Evolutionary conservation across 1,284 basidiomycete species (phyloP), one percentile per base, ranked within the genome.

Genomic region (Irpex rosettiformis): DNA sequence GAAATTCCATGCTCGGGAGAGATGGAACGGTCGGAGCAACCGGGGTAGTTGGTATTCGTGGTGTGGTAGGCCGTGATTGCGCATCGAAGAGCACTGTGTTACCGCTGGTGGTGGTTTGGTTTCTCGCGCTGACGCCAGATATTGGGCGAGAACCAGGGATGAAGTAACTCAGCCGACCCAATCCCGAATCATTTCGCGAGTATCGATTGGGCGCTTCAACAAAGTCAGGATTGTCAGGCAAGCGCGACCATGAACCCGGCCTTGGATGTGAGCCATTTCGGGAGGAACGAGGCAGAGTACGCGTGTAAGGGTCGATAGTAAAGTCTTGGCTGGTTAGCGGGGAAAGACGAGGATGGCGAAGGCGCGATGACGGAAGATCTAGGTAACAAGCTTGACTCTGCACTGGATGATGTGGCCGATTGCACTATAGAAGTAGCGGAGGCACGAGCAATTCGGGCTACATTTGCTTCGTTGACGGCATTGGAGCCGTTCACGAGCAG

Each of bases 41-140:
- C 6, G 68, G 67, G 59, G 68, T 84, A 2, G 69, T 75, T 25
- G 81, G 48, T 27, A 57, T 40, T 11, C 45, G 52, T 7, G 68
- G 67, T 59, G 68, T 84, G 2, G 69, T 75, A 27, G 81, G 78
- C 0, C 79, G 78, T 0, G 83, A 83, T 2, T 69, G 58, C 0
- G 86, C 86, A 63, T 88, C 86, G 58, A 81, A 82, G 64, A 83
- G 88, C 3, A 84, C 66, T 0, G 84, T 85, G 28, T 73, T 77
- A 5, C 79, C 84, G 2, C 81, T 82, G 4, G 75, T 65, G 3
- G 73, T 80, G 56, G 53, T 60, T 3, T 63, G 54, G 42, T 83
- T 87, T 58, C 71, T 75, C 8, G 72, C 74, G 58, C 85, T 88
- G 29, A 81, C 71, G 52, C 75, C 74, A 0, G 86, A 88, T 37